These are phyloP conservation scores for Cryptosporidium sp. DNA, from an alignment of 169 alveolate species.

Conservation along the genomic window DNA sequence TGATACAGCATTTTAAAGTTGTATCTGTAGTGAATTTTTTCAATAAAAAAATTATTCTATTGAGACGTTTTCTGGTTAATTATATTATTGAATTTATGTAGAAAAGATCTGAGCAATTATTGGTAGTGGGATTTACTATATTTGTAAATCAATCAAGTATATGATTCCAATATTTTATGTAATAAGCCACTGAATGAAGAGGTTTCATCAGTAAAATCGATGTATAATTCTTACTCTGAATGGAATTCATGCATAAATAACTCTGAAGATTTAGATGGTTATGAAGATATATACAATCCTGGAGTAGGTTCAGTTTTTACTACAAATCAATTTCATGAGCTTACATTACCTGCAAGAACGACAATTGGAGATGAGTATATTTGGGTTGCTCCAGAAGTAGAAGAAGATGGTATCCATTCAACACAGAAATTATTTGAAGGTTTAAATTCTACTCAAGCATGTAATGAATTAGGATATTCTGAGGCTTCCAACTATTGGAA, in stretches of 20 bases:
- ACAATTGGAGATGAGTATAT: conserved; percentile 43
- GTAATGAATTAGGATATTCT: neutral
- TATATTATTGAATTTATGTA: neutral
- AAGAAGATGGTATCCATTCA: neutral
- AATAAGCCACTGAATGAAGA: conserved; percentile 10
- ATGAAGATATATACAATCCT: conserved; percentile 23
- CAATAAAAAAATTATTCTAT: neutral
- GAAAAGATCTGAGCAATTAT: neutral
- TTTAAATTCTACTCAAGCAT: neutral
- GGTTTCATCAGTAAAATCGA: conserved; percentile 3
- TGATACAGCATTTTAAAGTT: neutral
- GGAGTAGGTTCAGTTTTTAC: conserved; percentile 33
- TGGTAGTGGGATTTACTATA: conserved; percentile 8
- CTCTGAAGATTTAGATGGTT: neutral
- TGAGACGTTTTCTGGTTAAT: neutral
- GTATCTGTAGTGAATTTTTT: neutral
- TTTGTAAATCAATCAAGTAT: neutral
- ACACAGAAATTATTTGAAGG: neutral
- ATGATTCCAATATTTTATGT: neutral
- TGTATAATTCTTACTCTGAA: conserved; percentile 25
- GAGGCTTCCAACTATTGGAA: conserved; percentile 10
- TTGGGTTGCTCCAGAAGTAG: conserved; percentile 40
- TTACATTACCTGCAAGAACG: conserved; percentile 19
- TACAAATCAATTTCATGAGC: conserved; percentile 42
- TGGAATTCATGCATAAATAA: conserved; percentile 13